Evolutionary conservation across 176 grass and related monocot species (phyloP).

Genomic region (Phoenix roebelenii): DNA sequence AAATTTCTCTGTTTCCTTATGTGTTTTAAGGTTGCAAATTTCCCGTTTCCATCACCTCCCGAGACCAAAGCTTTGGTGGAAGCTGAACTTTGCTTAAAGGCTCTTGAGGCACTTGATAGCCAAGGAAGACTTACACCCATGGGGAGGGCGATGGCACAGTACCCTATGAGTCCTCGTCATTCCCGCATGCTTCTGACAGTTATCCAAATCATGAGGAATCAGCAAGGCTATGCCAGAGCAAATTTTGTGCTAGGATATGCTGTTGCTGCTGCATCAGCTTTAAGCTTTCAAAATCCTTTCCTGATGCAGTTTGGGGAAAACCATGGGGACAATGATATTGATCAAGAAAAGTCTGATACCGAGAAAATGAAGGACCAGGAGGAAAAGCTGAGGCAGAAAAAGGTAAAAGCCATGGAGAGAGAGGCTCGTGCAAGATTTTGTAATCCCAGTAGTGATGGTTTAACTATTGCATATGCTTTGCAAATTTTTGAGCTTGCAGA

Average conservation of each 20-base stretch:
- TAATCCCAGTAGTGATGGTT: constrained; percentile 81
- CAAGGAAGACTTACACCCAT: constrained; percentile 53
- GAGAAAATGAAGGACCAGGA: constrained; percentile 25
- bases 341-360: constrained; percentile 18
- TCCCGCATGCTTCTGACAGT: constrained; percentile 78
- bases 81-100: constrained; percentile 69
- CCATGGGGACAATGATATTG: constrained; percentile 22
- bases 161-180: constrained; percentile 86
- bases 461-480: constrained; percentile 68
- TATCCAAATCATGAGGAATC: constrained; percentile 61
- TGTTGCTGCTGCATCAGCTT: constrained; percentile 60
- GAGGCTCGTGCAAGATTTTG: constrained; percentile 51
- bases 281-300: constrained; percentile 90
- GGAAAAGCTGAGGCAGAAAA: constrained; percentile 51
- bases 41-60: constrained; percentile 86
- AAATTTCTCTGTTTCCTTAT: constrained; percentile 11
- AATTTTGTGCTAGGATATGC: constrained; percentile 66
- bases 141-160: constrained; percentile 83
- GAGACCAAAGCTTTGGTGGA: constrained; percentile 64
- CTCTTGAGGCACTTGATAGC: constrained; percentile 68
- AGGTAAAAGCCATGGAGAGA: constrained; percentile 50
- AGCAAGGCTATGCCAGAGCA: constrained; percentile 36
- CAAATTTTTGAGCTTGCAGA: constrained; percentile 67
- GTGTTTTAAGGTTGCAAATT: constrained; percentile 69
- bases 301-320: constrained; percentile 40